A percentile compares a stretch with the other conserved stretches of the same genome.
Conservation (phyloP, 495 filamentous ascomycete genomes). For the Trichoderma erinaceum region DNA sequence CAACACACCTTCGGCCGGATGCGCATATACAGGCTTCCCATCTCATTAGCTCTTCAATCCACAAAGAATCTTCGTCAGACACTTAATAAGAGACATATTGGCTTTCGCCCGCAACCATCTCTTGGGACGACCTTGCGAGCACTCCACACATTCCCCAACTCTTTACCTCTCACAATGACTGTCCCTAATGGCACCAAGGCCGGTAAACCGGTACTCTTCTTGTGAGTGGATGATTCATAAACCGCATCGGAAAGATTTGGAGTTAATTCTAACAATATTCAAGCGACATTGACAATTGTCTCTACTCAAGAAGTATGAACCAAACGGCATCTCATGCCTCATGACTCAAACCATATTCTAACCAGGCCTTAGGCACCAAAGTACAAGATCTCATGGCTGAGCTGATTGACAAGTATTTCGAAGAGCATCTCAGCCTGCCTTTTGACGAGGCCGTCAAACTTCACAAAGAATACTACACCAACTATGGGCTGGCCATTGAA, state of each 20-base stretch:
- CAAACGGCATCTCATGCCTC: not conserved
- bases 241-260: not conserved
- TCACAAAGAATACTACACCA: constrained; percentile 86
- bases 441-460: constrained; percentile 70
- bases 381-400: constrained; percentile 70
- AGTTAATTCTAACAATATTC: not conserved
- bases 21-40: not conserved
- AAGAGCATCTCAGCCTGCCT: constrained; percentile 64
- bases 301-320: constrained; percentile 59
- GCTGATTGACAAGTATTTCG: constrained; percentile 77
- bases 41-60: not conserved
- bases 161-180: constrained; percentile 2
- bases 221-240: constrained; percentile 28
- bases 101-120: not conserved
- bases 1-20: not conserved
- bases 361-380: constrained; percentile 46
- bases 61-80: not conserved
- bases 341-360: constrained; percentile 15
- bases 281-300: constrained; percentile 93
- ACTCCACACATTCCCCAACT: not conserved
- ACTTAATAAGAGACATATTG: not conserved
- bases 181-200: not conserved
- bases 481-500: constrained; percentile 95
- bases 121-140: not conserved
- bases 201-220: constrained; percentile 38